Percentiles rank a stretch among this genome's conserved stretches.
Evolutionary conservation across 495 filamentous ascomycete species (phyloP).

Genomic region (Copromyces sp.): DNA sequence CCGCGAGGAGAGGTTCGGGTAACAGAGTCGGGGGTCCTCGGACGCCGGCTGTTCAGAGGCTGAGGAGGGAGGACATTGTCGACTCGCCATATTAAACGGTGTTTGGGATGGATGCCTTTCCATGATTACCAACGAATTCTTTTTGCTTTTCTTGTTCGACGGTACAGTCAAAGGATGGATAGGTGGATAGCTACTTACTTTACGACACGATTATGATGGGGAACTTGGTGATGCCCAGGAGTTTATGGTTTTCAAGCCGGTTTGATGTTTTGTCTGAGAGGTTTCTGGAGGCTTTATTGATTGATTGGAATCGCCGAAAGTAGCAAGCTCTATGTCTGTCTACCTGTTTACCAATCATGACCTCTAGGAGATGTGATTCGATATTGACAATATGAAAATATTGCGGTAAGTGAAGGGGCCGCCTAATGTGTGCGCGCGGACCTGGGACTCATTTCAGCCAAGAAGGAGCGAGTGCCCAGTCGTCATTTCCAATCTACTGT

Average conservation of each 20-base stretch:
- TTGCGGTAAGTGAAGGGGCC: not conserved
- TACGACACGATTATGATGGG: not conserved
- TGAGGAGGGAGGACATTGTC: constrained; percentile 70
- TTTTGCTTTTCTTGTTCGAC: not conserved
- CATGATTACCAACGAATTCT: not conserved
- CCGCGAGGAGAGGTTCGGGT: constrained; percentile 35
- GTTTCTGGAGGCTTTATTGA: not conserved
- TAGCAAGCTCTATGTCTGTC: not conserved
- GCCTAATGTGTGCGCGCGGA: not conserved
- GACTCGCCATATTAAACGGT: constrained; percentile 65
- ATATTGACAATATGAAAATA: not conserved
- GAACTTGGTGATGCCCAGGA: not conserved
- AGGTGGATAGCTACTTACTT: not conserved
- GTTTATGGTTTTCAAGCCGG: not conserved
- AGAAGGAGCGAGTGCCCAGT: not conserved
- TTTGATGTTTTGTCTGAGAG: not conserved
- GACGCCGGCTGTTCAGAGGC: constrained; percentile 39
- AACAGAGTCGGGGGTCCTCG: constrained; percentile 25
- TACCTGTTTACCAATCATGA: not conserved
- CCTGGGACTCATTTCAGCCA: not conserved
- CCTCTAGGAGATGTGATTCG: not conserved
- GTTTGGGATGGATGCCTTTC: not conserved
- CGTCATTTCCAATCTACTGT: not conserved
- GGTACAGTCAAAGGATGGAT: not conserved
- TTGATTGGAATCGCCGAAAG: too few species aligned